Percentiles rank a stretch among this genome's conserved stretches.
Conservation (phyloP, 352 stramenopile species). For the Phytophthora aleatoria region DNA sequence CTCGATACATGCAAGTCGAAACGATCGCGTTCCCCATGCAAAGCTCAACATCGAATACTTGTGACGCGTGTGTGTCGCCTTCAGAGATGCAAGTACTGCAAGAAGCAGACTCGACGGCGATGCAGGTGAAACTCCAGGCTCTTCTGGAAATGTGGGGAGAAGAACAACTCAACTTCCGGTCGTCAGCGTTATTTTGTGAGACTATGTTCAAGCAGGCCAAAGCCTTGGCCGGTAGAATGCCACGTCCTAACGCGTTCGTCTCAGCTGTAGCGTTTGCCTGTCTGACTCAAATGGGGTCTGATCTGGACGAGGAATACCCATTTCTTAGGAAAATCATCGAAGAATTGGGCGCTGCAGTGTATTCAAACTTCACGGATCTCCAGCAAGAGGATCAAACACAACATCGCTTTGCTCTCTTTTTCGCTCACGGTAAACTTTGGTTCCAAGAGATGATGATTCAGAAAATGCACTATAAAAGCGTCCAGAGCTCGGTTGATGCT, state of each 20-base stretch:
- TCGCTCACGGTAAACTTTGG: slow-evolving; percentile 56
- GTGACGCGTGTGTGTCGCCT: slow-evolving; percentile 25
- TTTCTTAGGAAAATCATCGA: slow-evolving; percentile 50
- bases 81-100: slow-evolving; percentile 6
- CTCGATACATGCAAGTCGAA: slow-evolving; percentile 33
- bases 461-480: slow-evolving; percentile 27
- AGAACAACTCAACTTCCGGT: slow-evolving; percentile 59
- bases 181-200: slow-evolving; percentile 63
- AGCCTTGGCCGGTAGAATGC: slow-evolving; percentile 50
- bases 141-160: slow-evolving; percentile 61
- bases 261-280: slow-evolving; percentile 54
- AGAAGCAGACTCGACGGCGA: slow-evolving; percentile 25
- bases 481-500: slow-evolving; percentile 20
- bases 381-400: slow-evolving; percentile 5
- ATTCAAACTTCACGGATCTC: slow-evolving; percentile 48
- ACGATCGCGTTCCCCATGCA: slow-evolving; percentile 40
- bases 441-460: slow-evolving; percentile 44
- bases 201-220: slow-evolving; percentile 62
- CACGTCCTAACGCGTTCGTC: slow-evolving; percentile 58
- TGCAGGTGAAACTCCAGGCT: slow-evolving; percentile 49
- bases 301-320: slow-evolving; percentile 52
- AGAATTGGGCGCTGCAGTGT: slow-evolving; percentile 43
- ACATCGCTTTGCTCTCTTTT: slow-evolving; percentile 46
- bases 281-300: slow-evolving; percentile 50
- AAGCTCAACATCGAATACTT: slow-evolving; percentile 1